Base-by-base conservation (phyloP, 257 asterid species). In the Solanum gracilifrons region DNA sequence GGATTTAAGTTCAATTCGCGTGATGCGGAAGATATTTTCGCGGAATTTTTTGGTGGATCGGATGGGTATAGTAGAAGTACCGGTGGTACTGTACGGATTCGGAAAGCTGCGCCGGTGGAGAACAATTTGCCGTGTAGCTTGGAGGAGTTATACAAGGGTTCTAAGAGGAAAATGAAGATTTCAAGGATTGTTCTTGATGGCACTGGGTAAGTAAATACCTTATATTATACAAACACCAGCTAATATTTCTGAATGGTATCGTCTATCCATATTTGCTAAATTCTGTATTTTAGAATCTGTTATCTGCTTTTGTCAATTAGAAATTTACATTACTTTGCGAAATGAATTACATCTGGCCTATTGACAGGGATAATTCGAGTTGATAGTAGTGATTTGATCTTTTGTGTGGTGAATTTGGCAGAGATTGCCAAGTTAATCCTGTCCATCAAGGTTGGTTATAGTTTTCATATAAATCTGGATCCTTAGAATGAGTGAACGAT, bases 61-160 rank as follows among this genome's bases (percentile, higher is more conserved):
- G 93, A 92, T 64, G 94, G 85, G 75, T 89, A 87, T 13, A 82
- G 83, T 35, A 86, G 85, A 25, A 87, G 73, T 32, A 88, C 88
- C 5, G 88, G 87, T 8, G 90, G 86, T 7, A 91, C 88, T 3
- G 92, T 91, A 8, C 85, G 74, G 37, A 69, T 29, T 79, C 37
- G 93, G 92, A 96, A 97, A 91, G 99, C 98, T 84, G 94, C 91
- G 88, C 87, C 94, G 13, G 92, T 94, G 94, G 99, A 97, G 95
- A 93, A 72, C 85, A 90, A 91, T 88, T 68, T 97, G 94, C 88
- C 95, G 37, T 97, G 99, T 92, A 92, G 90, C 85, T 90, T 97
- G 96, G 99, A 97, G 94, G 99, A 97, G 92, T 85, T 97, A 89
- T 96, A 92, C 73, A 95, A 93, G 88, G 99, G 99, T 31, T 69